phyloP scores from a whole-genome alignment of 2,329 filamentous ascomycete species.

The Aspergillus niger region DNA sequence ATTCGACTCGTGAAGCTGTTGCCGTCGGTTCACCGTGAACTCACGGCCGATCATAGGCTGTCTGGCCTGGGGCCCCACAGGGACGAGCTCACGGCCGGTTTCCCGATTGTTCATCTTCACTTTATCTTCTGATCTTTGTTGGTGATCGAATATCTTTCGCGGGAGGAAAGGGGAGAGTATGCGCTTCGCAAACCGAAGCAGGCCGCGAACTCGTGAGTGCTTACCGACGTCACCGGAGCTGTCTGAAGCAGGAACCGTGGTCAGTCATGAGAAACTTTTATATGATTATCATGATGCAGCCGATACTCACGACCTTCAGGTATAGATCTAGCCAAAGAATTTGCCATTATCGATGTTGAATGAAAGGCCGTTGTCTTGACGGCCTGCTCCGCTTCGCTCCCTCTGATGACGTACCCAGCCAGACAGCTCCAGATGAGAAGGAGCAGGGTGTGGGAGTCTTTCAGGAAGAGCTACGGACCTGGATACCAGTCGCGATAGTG shows the following conservation, averaged over 20 bases:
- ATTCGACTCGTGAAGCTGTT: neutral
- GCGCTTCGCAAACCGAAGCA: neutral
- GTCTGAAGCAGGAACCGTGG: neutral
- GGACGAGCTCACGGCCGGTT: neutral
- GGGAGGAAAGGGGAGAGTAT: neutral
- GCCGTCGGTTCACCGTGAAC: neutral
- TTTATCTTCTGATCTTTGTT: neutral
- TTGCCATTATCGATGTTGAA: neutral
- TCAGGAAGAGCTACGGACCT: neutral
- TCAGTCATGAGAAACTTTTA: neutral
- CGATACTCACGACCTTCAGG: neutral
- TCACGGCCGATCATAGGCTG: neutral
- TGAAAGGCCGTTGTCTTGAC: neutral
- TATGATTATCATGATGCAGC: too few relatives aligned
- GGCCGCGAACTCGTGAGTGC: neutral
- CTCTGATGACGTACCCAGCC: neutral
- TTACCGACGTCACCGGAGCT: neutral
- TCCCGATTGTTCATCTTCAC: neutral
- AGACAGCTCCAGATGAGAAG: slow-evolving; percentile 38
- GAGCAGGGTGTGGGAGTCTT: slow-evolving; percentile 46
- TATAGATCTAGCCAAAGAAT: neutral
- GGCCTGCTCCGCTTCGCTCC: neutral
- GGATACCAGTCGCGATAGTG: neutral
- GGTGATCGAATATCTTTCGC: neutral
- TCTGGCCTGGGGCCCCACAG: neutral